Evolutionary conservation across 352 stramenopile genomes (phyloP).

Genomic region (Phytophthora hybrid): DNA sequence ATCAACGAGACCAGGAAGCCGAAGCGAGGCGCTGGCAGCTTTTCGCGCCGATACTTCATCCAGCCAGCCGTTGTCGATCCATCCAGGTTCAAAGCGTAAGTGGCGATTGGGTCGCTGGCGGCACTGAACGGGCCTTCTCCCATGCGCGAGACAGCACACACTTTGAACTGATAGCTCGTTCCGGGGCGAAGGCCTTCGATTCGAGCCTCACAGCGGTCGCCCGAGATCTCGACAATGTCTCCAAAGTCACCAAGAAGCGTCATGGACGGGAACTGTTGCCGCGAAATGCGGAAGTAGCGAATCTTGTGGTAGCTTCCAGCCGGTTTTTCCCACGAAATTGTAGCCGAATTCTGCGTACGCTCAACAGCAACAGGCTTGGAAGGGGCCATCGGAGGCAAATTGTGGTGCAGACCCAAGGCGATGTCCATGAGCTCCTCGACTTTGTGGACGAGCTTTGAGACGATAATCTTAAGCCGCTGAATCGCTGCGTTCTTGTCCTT

Average conservation of each 20-base stretch:
- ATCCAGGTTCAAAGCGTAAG: constrained; percentile 78
- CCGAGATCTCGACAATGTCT: constrained; percentile 82
- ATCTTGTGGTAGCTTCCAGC: constrained; percentile 79
- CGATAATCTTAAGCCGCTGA: constrained; percentile 87
- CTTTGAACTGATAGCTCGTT: constrained; percentile 88
- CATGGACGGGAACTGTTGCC: constrained; percentile 82
- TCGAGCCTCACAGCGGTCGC: constrained; percentile 55
- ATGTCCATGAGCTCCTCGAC: constrained; percentile 92
- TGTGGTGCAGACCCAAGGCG: constrained; percentile 84
- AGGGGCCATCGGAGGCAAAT: constrained; percentile 82
- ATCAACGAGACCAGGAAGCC: constrained; percentile 69
- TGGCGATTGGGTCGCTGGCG: constrained; percentile 74
- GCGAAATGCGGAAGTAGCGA: constrained; percentile 82
- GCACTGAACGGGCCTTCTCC: constrained; percentile 86
- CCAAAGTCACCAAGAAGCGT: constrained; percentile 86
- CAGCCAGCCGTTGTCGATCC: constrained; percentile 80
- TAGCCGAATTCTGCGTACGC: constrained; percentile 78
- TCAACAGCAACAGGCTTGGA: constrained; percentile 63
- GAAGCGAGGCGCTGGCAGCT: constrained; percentile 57
- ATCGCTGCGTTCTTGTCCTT: constrained; percentile 87
- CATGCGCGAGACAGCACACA: constrained; percentile 86
- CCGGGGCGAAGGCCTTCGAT: constrained; percentile 84
- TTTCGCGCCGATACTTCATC: constrained; percentile 88
- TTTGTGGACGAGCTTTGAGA: constrained; percentile 90
- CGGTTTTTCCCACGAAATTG: constrained; percentile 75